Evolutionary conservation across 2,329 filamentous ascomycete genomes (phyloP), one percentile per base, ranked within the genome.

Genomic region (Colletotrichum scovillei): DNA sequence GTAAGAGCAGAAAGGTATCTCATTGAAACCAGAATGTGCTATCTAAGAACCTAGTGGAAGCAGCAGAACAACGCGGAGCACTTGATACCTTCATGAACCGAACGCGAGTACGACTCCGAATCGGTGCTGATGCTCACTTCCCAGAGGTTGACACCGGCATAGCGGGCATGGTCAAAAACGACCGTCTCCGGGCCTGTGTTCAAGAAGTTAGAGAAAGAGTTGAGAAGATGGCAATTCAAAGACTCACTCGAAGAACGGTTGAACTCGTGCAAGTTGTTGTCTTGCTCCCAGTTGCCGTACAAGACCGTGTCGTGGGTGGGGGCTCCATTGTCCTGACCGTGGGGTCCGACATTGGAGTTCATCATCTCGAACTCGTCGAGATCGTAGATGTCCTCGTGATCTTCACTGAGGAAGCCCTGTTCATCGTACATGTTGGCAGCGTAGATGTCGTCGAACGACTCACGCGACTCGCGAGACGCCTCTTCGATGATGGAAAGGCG

Each of bases 401-500:
- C 26, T 19, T 19, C n/a, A 7, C 49, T 26, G 28, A 55, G 46
- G n/a, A 32, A 19, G 8, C 16, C 14, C 5, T 55, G 22, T 2
- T 55, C 22, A 22, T 38, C 49, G 30, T 55, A 28, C 42, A 49
- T 49, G 2, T 28, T 26, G 26, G n/a, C 14, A 12, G 11, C 4
- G 49, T 24, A 2, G 5, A 22, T 9, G 16, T 19, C 28, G 11
- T 46, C 9, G 11, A 19, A 30, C 52, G 38, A 32, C 11, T 73
- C 67, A 6, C 49, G 67, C 52, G 38, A 32, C 11, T 73, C 67
- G 9, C 49, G 67, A 4, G 63, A 74, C 7, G 42, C 69, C 58
- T 74, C 72, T 28, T 72, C 63, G 58, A 74, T 74, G 58, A 73
- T 74, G 12, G 72, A 74, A 14, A 74, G 72, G 3, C 56, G 63